Evolutionary conservation across 2,329 filamentous ascomycete species (phyloP).

Genomic region (Diplodia seriata): DNA sequence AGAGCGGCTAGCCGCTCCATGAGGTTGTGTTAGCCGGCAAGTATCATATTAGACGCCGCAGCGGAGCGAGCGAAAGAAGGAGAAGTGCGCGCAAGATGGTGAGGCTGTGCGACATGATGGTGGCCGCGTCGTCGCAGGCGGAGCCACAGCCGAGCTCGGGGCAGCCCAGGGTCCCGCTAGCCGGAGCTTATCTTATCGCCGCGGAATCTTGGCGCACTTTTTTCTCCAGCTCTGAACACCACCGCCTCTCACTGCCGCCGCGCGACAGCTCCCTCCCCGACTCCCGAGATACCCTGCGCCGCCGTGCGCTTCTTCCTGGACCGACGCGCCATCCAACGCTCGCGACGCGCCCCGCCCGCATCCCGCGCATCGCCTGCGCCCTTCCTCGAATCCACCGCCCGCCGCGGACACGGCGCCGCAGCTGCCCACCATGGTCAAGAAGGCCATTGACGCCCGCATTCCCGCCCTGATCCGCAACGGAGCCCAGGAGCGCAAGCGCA

Average conservation of each 20-base stretch:
- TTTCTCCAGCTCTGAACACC: conserved; percentile 14
- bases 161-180: neutral
- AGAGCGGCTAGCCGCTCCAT: conserved; percentile 24
- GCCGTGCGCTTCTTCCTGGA: neutral
- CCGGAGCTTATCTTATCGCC: conserved; percentile 26
- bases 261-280: neutral
- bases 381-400: neutral
- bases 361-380: neutral
- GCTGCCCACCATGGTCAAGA: conserved; percentile 33
- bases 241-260: neutral
- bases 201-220: conserved; percentile 26
- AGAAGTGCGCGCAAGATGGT: too few relatives aligned
- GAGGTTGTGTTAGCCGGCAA: conserved; percentile 13
- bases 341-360: neutral
- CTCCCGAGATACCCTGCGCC: neutral
- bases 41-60: neutral
- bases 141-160: neutral
- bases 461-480: conserved; percentile 51
- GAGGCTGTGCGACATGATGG: conserved; percentile 21
- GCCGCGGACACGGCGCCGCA: conserved; percentile 31
- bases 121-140: neutral
- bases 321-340: neutral
- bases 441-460: conserved; percentile 46
- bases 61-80: neutral
- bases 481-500: conserved; percentile 85